Evolutionary conservation across 768 basidiomycete species (phyloP), one percentile per base, ranked within the genome.

Genomic region (Boletus edulis): DNA sequence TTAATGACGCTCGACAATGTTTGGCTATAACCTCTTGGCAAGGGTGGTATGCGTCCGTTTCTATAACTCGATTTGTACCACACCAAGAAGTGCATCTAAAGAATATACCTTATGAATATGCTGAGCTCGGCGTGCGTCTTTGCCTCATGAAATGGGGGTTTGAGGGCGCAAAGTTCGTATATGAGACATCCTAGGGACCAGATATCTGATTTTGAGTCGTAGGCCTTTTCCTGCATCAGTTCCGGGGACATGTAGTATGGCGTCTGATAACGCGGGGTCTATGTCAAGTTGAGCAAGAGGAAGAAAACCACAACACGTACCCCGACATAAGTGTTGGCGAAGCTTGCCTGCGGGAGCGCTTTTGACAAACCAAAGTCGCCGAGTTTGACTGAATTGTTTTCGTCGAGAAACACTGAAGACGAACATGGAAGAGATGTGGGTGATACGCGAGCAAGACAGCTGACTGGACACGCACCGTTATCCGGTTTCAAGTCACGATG

Each of bases 221-320:
- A 99, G 4, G 92, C 84, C 68, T 92, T 94, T 68, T 98, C 96
- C 75, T 91, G 92, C 83, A 98, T 93, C 34, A 98, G 81, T 71
- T 99, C 96, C 0, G 97, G 97, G 1, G 94, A 97, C 97, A 99
- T 98, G 76, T 99, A 98, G 69, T 98, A 95, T 4, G 97, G 97
- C 4, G 97, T 99, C 94, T 98, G 63, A n/a, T 15, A 18, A 2
- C 20, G 91, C 87, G 89, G 62, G 6, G 17, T 32, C 35, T 22
- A 35, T 20, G 52, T 57, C 34, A 22, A 22, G 13, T 43, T 20
- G 5, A n/a, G 22, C 11, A 37, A 34, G 46, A 11, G 27, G 11
- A 35, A 34, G 13, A 6, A 37, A 14, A 20, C 17, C 0, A 35
- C 20, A 38, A 50, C 14, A 76, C 91, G 58, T 68, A 98, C 94